Percentiles rank a stretch among this genome's conserved stretches.
phyloP scores from a whole-genome alignment of 1,284 basidiomycete genomes.

The Malassezia brasiliensis region DNA sequence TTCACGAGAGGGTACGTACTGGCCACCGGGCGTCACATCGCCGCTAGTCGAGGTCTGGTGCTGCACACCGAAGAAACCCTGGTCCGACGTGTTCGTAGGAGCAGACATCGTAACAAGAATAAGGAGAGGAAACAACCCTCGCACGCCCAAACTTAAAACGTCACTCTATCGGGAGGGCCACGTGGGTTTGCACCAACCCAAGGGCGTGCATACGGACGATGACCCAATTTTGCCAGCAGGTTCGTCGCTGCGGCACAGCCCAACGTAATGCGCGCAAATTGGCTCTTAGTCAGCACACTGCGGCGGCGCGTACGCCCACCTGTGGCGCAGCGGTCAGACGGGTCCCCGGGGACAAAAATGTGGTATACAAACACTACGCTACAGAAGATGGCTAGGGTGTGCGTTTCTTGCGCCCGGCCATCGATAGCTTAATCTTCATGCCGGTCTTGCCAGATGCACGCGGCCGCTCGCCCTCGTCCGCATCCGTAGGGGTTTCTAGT shows the following conservation, averaged over 20 bases:
- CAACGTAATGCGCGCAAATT: too few species aligned
- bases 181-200: background rate
- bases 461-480: background rate
- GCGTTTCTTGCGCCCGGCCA: conserved; percentile 16
- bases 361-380: background rate
- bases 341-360: too few species aligned
- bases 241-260: too few species aligned
- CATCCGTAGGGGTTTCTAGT: background rate
- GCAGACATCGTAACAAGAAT: background rate
- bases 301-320: too few species aligned
- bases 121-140: background rate
- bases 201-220: too few species aligned
- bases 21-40: conserved; percentile 11
- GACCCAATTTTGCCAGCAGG: too few species aligned
- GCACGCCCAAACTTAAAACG: too few species aligned
- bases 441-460: conserved; percentile 3
- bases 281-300: too few species aligned
- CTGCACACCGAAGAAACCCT: conserved; percentile 12
- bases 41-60: conserved; percentile 14
- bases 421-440: conserved; percentile 19
- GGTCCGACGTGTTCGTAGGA: background rate
- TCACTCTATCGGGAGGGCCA: background rate
- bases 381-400: background rate
- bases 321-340: too few species aligned
- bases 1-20: background rate